Evolutionary conservation across 352 stramenopile genomes (phyloP), one percentile per base, ranked within the genome.

Genomic region (Globisporangium solare): DNA sequence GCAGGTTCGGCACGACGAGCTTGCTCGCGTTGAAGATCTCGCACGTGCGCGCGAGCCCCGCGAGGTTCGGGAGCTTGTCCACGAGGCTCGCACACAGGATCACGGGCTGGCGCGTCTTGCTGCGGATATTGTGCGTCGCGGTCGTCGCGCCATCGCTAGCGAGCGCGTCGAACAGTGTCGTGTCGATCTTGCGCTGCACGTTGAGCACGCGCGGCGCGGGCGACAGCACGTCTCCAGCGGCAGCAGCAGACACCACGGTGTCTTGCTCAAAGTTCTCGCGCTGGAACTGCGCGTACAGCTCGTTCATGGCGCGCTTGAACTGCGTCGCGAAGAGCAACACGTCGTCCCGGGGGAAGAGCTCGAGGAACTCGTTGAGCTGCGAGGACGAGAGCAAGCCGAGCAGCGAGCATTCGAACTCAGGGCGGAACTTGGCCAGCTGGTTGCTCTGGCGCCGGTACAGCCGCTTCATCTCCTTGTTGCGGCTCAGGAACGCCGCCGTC

Each of bases 51-150:
- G 92, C 91, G 7, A 98, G 73, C 5, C 95, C 95, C 14, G 85
- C 95, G 17, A 98, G 65, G 69, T 98, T 98, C 13, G 95, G 92
- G 35, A 97, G 73, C 72, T 98, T 98, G 71, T 98, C 92, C 8
- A 98, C 84, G 18, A 98, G 79, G 32, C 78, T 89, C 15, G 83
- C 83, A 47, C 83, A 94, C 64, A 94, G 66, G 41, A 94, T 89
- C 35, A 92, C 69, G 0, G 73, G 72, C 64, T 92, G 79, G 10
- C 81, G 75, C 13, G 63, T 64, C 15, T 63, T 64, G 60, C 81
- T 67, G 45, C 74, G 72, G n/a, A 66, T 64, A 61, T 88, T n/a
- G n/a, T n/a, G n/a, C n/a, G n/a, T n/a, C n/a, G n/a, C n/a, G n/a
- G n/a, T 86, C 15, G 3, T 64, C 68, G 2, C 64, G 63, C 39